Base-by-base conservation (phyloP, 306 rosid genomes). In the Quercus robur region DNA sequence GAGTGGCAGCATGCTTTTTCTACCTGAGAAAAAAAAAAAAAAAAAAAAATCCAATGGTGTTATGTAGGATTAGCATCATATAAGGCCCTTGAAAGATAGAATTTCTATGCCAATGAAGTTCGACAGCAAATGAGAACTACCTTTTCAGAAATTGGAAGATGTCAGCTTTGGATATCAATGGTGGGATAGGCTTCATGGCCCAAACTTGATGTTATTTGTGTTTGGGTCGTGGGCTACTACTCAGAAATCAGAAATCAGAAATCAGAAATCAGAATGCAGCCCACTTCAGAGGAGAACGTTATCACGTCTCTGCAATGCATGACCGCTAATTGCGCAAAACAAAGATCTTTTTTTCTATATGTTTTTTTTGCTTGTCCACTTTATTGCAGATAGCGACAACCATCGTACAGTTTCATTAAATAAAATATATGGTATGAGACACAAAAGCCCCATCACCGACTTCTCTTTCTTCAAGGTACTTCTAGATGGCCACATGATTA, bases 291-390 rank as follows among this genome's bases (percentile, higher is more conserved):
- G 31, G 66, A 26, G 2, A 23, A 4, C 17, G 25, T 21, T 12
- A 23, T 23, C 5, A 8, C 46, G 46, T 41, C 46, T 41, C 26
- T 49, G 17, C 54, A 10, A 11, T 12, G 5, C 54, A 57, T 8
- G 23, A 17, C 82, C 82, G 63, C 55, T 21, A 35, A 72, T 79
- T 30, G 52, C 72, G 77, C 82, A 21, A 33, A 59, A n/a, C 8
- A 70, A 79, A 15, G 9, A 49, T 21, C 17, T 18, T 15, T 62
- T 55, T 20, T 28, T 35, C 52, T 38, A 38, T 38, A 1, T 38
- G 46, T 38, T 2, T 8, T 51, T 51, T 9, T 56, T 44, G 44
- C 17, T 74, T 62, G 61, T 73, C 76, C 49, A 56, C 31, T 52
- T 31, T 59, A 18, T 41, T 56, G 57, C 78, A 19, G 2, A 18